Percentiles rank a stretch among this genome's conserved stretches.
phyloP scores from a whole-genome alignment of 345 rosid genomes.

The Eutrema heterophyllum region DNA sequence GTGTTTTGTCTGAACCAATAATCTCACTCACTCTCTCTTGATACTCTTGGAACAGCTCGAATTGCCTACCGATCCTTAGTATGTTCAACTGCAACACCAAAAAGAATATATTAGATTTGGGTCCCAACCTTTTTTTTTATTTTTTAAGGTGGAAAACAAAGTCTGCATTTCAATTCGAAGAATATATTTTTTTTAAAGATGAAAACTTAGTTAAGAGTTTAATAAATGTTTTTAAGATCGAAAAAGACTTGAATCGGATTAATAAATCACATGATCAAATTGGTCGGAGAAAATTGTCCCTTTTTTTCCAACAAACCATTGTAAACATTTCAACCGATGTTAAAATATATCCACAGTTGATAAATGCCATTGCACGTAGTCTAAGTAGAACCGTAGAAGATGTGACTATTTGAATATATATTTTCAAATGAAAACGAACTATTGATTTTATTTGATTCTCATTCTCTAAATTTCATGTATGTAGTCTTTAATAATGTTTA shows the following conservation, averaged over 20 bases:
- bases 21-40: constrained; percentile 44
- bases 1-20: constrained; percentile 42
- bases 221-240: neutral
- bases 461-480: too few species aligned
- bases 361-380: too few species aligned
- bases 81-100: constrained; percentile 48
- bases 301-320: too few species aligned
- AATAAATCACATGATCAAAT: neutral
- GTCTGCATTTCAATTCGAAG: too few species aligned
- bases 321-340: too few species aligned
- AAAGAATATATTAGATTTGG: neutral
- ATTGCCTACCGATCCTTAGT: constrained; percentile 55
- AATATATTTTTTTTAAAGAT: too few species aligned
- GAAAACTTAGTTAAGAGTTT: neutral
- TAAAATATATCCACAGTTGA: too few species aligned
- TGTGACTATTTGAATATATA: neutral
- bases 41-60: constrained; percentile 55
- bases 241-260: neutral
- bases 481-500: too few species aligned
- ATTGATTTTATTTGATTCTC: too few species aligned
- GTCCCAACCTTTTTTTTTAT: too few species aligned
- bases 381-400: neutral
- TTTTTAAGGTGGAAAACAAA: too few species aligned
- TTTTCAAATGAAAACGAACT: too few species aligned
- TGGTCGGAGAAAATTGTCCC: neutral